phyloP scores from a whole-genome alignment of 768 basidiomycete species.

The Chalciporus piperatus region DNA sequence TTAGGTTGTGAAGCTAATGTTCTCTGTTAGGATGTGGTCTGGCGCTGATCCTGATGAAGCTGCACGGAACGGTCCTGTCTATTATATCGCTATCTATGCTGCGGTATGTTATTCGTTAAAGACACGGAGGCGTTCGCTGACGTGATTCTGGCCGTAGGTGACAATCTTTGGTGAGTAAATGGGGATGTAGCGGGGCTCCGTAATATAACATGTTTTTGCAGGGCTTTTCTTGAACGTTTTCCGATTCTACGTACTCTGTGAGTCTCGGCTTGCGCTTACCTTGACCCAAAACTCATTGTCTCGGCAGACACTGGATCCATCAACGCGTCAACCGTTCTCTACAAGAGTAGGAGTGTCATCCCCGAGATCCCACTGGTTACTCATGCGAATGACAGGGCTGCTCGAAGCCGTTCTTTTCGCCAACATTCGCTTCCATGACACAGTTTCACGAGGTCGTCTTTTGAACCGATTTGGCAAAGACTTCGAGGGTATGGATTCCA shows the following conservation, averaged over 20 bases:
- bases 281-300: constrained; percentile 5
- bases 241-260: constrained; percentile 72
- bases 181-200: neutral
- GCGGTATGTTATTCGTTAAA: constrained; percentile 35
- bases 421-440: constrained; percentile 91
- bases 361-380: neutral
- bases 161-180: constrained; percentile 33
- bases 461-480: constrained; percentile 89
- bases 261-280: constrained; percentile 20
- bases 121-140: constrained; percentile 10
- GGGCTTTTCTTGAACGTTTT: constrained; percentile 59
- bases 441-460: constrained; percentile 78
- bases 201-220: constrained; percentile 19
- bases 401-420: constrained; percentile 83
- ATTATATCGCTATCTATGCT: constrained; percentile 62
- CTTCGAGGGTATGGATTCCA: constrained; percentile 56
- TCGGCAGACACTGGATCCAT: constrained; percentile 70
- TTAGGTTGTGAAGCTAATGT: constrained; percentile 24
- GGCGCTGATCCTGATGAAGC: constrained; percentile 42
- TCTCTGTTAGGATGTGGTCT: constrained; percentile 51
- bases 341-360: constrained; percentile 49
- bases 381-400: constrained; percentile 38
- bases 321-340: constrained; percentile 72
- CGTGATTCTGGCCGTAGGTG: constrained; percentile 32
- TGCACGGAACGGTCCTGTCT: constrained; percentile 40